Evolutionary conservation across 2,329 filamentous ascomycete species (phyloP), one percentile per base, ranked within the genome.

Genomic region (Rhynchosporium agropyri): DNA sequence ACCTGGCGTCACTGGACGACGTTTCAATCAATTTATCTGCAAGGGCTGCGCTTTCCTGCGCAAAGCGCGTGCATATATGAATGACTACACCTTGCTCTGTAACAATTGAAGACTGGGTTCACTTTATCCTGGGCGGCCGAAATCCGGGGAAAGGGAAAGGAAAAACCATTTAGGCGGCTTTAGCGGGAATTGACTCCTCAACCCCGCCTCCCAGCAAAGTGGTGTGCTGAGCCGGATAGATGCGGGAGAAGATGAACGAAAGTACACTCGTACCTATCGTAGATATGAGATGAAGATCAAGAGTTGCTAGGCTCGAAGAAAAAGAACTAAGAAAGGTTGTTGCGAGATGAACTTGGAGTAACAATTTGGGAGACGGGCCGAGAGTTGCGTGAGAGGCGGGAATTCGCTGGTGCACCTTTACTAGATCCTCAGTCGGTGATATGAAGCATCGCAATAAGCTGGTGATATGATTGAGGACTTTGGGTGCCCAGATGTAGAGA

Each of bases 61-160:
- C 54, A 57, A 26, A 46, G 15, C 40, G 4, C 15, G 20, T 45
- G 54, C 54, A 57, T 56, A 26, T 38, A 56, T 36, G 33, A 20
- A 31, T 43, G 26, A 56, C 53, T 57, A 46, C 38, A 10, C 40
- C 26, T 46, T 40, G 9, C 40, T 46, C 28, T 58, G 33, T 28
- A 36, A 58, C 20, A 43, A 36, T 36, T 36, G 45, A 20, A 20
- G 20, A 20, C 42, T 15, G 48, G 13, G 20, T 43, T n/a, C 42
- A 31, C 42, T 57, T 57, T 61, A 55, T 58, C 62, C 55, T 54
- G n/a, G 28, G 28, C 46, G 53, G 45, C 58, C 63, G 58, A 63
- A 65, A 63, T 61, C 63, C 61, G 63, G 63, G 63, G 63, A 61
- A 63, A 38, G 59, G 20, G 29, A 50, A 55, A 31, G 58, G 57